phyloP scores from a whole-genome alignment of 192 early-diverging fungal species.

The Chytriomyces sp. region DNA sequence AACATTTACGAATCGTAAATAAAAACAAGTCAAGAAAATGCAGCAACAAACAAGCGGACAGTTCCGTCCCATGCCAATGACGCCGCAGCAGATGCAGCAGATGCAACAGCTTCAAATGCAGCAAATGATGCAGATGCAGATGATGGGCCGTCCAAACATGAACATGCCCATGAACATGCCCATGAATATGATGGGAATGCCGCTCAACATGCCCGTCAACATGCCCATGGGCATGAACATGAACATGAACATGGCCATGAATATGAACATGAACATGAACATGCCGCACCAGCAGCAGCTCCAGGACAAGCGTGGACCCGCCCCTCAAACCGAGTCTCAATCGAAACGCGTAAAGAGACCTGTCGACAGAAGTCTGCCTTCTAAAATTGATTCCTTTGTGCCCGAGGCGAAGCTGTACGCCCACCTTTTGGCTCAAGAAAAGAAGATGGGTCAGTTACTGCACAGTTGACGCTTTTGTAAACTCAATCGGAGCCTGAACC shows the following conservation, averaged over 20 bases:
- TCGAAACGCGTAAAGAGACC: background rate
- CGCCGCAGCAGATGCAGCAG: conserved; percentile 27
- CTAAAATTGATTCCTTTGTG: conserved; percentile 85
- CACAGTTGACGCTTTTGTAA: conserved; percentile 60
- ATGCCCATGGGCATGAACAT: background rate
- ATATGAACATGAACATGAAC: conserved; percentile 23
- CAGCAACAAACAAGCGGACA: background rate
- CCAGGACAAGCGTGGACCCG: background rate
- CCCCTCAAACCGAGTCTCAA: background rate
- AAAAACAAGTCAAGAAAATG: background rate
- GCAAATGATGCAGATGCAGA: background rate
- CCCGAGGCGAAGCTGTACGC: conserved; percentile 90
- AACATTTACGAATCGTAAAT: background rate
- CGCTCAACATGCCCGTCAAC: background rate
- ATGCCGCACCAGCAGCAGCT: background rate
- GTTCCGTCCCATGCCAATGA: conserved; percentile 6
- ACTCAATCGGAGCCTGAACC: too few species aligned
- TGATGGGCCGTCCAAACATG: background rate
- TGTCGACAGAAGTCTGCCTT: conserved; percentile 41
- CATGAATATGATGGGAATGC: conserved; percentile 9
- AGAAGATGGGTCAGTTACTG: conserved; percentile 71
- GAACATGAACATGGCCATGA: background rate
- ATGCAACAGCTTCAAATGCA: conserved; percentile 18
- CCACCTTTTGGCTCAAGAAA: conserved; percentile 87
- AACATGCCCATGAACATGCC: background rate